phyloP scores from a whole-genome alignment of 345 rosid genomes.

The Angophora floribunda region DNA sequence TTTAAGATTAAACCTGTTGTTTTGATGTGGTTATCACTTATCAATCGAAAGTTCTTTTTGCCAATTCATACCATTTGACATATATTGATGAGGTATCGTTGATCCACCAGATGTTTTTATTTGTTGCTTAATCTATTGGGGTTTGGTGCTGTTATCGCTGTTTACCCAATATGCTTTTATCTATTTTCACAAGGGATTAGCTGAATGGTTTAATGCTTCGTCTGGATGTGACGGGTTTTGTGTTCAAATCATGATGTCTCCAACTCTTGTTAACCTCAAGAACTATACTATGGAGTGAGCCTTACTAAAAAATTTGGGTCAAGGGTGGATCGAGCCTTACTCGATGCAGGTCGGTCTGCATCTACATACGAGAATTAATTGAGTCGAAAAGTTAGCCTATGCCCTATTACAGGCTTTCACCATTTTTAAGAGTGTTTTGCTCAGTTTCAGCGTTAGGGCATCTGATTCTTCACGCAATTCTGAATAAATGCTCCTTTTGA shows the following conservation, averaged over 20 bases:
- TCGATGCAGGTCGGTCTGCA: background rate
- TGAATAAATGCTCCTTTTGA: background rate
- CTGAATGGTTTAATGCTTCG: background rate
- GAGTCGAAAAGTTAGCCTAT: background rate
- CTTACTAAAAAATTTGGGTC: background rate
- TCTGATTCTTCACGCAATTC: background rate
- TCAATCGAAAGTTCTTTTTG: background rate
- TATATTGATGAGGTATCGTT: background rate
- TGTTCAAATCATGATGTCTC: too few species aligned
- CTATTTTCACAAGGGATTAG: background rate
- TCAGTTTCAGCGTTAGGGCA: background rate
- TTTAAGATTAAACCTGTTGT: background rate
- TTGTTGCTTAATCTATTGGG: background rate
- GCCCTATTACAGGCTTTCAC: background rate
- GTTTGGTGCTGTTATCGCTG: background rate
- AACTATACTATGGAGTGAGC: background rate
- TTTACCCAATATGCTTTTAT: background rate
- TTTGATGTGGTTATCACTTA: background rate
- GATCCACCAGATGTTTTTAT: background rate
- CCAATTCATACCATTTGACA: too few species aligned
- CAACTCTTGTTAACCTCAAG: background rate
- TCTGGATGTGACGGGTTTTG: background rate
- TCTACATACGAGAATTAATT: background rate
- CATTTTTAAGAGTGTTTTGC: background rate
- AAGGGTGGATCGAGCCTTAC: background rate